Percentiles rank a stretch among this genome's conserved stretches.
phyloP scores from a whole-genome alignment of 192 early-diverging fungal genomes.

The Backusella macrospora region DNA sequence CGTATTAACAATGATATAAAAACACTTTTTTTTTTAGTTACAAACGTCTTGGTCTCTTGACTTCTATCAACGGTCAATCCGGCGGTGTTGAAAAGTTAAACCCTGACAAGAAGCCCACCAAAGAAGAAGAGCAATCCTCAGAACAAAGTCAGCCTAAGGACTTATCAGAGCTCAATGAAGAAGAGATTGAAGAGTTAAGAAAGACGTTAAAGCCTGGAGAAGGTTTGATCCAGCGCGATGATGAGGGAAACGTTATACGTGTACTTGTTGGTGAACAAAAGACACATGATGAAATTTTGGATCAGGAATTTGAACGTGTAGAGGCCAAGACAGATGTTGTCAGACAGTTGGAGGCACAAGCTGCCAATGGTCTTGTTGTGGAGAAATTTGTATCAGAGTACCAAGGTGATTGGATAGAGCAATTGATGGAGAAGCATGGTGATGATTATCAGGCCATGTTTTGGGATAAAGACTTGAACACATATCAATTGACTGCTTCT shows the following conservation, averaged over 20 bases:
- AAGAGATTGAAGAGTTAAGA: slow-evolving; percentile 58
- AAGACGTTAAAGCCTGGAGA: slow-evolving; percentile 62
- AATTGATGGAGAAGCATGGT: slow-evolving; percentile 70
- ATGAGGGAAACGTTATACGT: slow-evolving; percentile 71
- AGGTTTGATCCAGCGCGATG: slow-evolving; percentile 84
- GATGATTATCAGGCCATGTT: slow-evolving; percentile 79
- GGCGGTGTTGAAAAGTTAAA: slow-evolving; percentile 55
- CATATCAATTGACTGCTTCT: slow-evolving; percentile 65
- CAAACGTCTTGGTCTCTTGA: slow-evolving; percentile 66
- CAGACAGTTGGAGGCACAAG: slow-evolving; percentile 58
- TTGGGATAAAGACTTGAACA: slow-evolving; percentile 73
- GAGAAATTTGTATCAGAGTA: slow-evolving; percentile 58
- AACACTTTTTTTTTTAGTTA: slow-evolving; percentile 49
- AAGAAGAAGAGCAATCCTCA: slow-evolving; percentile 2
- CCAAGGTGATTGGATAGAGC: slow-evolving; percentile 58
- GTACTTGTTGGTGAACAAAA: slow-evolving; percentile 66
- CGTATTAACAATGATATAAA: not conserved
- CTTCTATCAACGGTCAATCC: slow-evolving; percentile 63
- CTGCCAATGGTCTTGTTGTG: slow-evolving; percentile 44
- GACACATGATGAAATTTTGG: slow-evolving; percentile 48
- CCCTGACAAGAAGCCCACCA: slow-evolving; percentile 26
- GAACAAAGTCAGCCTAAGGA: slow-evolving; percentile 22
- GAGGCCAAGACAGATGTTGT: slow-evolving; percentile 60
- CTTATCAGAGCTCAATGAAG: slow-evolving; percentile 50
- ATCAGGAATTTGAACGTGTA: slow-evolving; percentile 39